phyloP scores from a whole-genome alignment of 139 green algal species.

The Trebouxia sp. region DNA sequence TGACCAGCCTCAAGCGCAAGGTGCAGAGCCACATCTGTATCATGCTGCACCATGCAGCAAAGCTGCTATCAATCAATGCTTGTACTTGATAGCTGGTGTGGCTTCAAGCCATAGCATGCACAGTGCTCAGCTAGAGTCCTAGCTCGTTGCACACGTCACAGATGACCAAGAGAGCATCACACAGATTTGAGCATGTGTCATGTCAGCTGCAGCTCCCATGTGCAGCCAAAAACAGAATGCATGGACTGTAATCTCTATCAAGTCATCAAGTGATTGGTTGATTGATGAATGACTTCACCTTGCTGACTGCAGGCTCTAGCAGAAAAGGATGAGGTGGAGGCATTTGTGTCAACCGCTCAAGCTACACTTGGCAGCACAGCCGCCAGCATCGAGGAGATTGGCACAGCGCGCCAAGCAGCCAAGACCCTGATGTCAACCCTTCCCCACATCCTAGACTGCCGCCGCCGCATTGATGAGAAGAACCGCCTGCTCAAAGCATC shows the following conservation, averaged over 20 bases:
- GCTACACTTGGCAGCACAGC: conserved; percentile 56
- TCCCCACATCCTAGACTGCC: conserved; percentile 31
- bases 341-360: conserved; percentile 62
- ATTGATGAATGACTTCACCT: neutral
- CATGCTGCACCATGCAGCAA: neutral
- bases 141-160: too few relatives aligned
- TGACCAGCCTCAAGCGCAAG: conserved; percentile 62
- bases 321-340: conserved; percentile 69
- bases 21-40: conserved; percentile 14
- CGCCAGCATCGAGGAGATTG: conserved; percentile 75
- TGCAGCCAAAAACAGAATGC: too few relatives aligned
- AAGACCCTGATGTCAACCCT: conserved; percentile 51
- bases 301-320: conserved; percentile 45
- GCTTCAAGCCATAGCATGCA: too few relatives aligned
- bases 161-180: too few relatives aligned
- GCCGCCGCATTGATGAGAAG: conserved; percentile 66
- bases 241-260: too few relatives aligned
- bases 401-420: conserved; percentile 55
- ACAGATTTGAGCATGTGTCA: too few relatives aligned
- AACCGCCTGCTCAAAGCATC: conserved; percentile 75
- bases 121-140: too few relatives aligned
- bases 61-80: neutral
- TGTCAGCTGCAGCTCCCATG: too few relatives aligned
- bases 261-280: too few relatives aligned
- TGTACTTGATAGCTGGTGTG: too few relatives aligned